Percentiles rank a stretch among this genome's conserved stretches.
These are phyloP conservation scores for Malus asiatica DNA, from an alignment of 306 rosid genomes.

Conservation along the genomic window DNA sequence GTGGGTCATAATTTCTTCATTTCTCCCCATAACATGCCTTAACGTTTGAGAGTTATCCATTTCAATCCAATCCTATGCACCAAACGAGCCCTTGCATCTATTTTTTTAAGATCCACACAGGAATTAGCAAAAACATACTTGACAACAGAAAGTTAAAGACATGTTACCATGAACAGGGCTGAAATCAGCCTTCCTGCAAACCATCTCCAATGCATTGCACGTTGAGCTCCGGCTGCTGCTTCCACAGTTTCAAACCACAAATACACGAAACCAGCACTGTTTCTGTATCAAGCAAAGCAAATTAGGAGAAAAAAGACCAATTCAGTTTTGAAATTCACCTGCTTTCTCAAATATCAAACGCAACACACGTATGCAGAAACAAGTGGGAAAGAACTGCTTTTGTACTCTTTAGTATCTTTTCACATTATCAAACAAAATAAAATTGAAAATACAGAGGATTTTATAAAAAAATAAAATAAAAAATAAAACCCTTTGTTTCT, in stretches of 20 bases:
- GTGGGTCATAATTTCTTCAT: too few relatives aligned
- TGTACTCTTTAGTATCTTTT: not conserved
- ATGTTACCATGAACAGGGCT: conserved; percentile 77
- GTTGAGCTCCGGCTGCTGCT: conserved; percentile 80
- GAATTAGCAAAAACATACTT: not conserved
- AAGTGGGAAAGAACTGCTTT: not conserved
- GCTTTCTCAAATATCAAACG: not conserved
- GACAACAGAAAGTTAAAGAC: not conserved
- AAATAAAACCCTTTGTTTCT: not conserved
- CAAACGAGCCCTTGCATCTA: not conserved
- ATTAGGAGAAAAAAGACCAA: not conserved
- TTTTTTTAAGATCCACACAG: not conserved
- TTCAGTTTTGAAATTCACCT: not conserved
- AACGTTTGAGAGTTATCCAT: not conserved
- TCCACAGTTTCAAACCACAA: conserved; percentile 78
- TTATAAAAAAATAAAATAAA: too few relatives aligned
- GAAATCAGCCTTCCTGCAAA: conserved; percentile 87
- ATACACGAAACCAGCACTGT: conserved; percentile 87
- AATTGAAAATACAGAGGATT: not conserved
- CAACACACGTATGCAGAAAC: not conserved
- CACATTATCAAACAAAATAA: not conserved
- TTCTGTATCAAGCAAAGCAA: conserved; percentile 36
- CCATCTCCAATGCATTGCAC: conserved; percentile 91
- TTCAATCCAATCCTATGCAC: not conserved
- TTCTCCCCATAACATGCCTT: not conserved